A percentile compares a stretch with the other conserved stretches of the same genome.
These are phyloP conservation scores for Lasiodiplodia hormozganensis DNA, from an alignment of 2,329 filamentous ascomycete species.

Conservation along the genomic window DNA sequence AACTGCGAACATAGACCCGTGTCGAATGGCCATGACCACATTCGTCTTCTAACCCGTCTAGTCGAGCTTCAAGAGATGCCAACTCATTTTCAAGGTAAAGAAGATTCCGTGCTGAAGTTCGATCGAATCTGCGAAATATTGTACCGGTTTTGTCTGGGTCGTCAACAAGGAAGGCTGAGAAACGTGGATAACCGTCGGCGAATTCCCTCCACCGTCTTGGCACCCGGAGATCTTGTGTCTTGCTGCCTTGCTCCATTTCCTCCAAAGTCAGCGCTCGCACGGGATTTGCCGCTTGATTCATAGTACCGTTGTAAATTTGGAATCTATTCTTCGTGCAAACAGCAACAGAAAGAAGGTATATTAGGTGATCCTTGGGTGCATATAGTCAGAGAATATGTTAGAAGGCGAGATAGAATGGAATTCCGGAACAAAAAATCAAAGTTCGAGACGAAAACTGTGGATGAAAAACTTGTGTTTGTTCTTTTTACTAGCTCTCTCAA, in stretches of 20 bases:
- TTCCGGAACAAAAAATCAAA: too few relatives aligned
- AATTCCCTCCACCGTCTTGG: not conserved
- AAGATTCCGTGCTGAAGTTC: conserved; percentile 12
- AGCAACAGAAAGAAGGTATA: too few relatives aligned
- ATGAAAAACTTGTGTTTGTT: too few relatives aligned
- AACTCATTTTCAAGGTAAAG: conserved; percentile 26
- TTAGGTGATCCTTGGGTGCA: too few relatives aligned
- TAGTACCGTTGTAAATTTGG: too few relatives aligned
- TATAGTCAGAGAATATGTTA: too few relatives aligned
- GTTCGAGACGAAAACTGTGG: too few relatives aligned
- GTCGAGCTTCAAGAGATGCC: not conserved
- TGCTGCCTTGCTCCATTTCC: not conserved
- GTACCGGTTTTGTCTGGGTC: not conserved
- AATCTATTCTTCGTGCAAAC: too few relatives aligned
- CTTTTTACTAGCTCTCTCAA: too few relatives aligned
- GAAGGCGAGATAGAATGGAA: too few relatives aligned
- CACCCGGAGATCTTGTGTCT: rapidly evolving
- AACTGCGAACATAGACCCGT: not conserved
- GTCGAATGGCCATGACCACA: too few relatives aligned
- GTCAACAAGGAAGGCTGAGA: not conserved
- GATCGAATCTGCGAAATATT: conserved; percentile 26
- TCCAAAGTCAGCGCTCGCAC: not conserved
- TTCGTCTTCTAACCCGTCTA: not conserved
- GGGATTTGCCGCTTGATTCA: not conserved
- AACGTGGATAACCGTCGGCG: not conserved